Evolutionary conservation across 2,329 filamentous ascomycete genomes (phyloP).

Genomic region (Neopestalotiopsis sp.): DNA sequence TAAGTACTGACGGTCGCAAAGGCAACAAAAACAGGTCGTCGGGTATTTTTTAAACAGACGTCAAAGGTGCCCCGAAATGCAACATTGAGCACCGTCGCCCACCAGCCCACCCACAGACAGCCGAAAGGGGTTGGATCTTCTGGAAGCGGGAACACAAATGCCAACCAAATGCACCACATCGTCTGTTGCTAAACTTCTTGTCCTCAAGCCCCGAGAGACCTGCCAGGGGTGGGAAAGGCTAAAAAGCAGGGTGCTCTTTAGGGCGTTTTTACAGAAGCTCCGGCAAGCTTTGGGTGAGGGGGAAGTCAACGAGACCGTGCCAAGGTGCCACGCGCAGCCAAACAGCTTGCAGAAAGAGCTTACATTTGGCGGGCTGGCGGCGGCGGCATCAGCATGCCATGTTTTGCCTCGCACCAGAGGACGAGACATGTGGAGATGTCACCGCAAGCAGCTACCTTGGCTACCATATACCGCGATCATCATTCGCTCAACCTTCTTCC

Average conservation of each 20-base stretch:
- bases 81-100: background rate
- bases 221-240: conserved; percentile 2
- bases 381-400: background rate
- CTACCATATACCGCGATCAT: background rate
- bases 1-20: background rate
- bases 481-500: conserved; percentile 10
- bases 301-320: too few species aligned
- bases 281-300: background rate
- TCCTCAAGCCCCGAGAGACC: background rate
- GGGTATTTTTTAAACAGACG: conserved; percentile 1
- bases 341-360: background rate
- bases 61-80: conserved; percentile 7
- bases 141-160: background rate
- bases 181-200: background rate
- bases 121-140: background rate
- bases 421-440: conserved; percentile 1
- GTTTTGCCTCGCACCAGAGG: background rate
- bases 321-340: background rate
- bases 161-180: too few species aligned
- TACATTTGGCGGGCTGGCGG: background rate
- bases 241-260: conserved; percentile 4
- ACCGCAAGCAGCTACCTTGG: background rate
- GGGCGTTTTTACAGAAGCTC: background rate
- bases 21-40: background rate
- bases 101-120: background rate